These are phyloP conservation scores for Pleurotus eryngii DNA, from an alignment of 768 basidiomycete species.

Conservation along the genomic window DNA sequence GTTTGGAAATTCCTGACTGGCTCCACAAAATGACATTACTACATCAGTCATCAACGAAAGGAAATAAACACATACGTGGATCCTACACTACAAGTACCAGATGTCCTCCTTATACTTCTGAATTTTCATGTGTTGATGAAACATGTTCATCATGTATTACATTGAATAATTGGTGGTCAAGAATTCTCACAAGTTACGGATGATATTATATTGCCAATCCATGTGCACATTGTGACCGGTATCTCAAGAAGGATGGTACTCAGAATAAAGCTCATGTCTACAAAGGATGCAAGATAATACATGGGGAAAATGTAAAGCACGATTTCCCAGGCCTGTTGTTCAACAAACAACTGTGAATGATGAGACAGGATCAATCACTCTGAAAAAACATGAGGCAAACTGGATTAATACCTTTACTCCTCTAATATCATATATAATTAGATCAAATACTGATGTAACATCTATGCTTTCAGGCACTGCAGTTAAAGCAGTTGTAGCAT, in stretches of 20 bases:
- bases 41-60: background rate
- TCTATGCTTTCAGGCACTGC: constrained; percentile 26
- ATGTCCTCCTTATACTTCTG: background rate
- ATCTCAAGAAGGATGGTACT: background rate
- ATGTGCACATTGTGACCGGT: background rate
- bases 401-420: no score
- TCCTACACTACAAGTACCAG: background rate
- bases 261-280: background rate
- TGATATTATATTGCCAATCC: background rate
- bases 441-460: no score
- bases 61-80: background rate
- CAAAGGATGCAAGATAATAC: constrained; percentile 25
- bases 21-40: background rate
- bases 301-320: constrained; percentile 24
- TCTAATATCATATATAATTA: no score
- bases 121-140: no score
- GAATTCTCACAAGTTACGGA: no score
- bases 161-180: no score
- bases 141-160: no score
- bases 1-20: constrained; percentile 9
- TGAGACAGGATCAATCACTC: no score
- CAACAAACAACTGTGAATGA: no score
- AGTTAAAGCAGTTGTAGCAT: no score
- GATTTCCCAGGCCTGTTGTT: constrained; percentile 30
- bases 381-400: no score